Conservation (phyloP, 2,329 filamentous ascomycete genomes). For the Dactylellina drechsleri region DNA sequence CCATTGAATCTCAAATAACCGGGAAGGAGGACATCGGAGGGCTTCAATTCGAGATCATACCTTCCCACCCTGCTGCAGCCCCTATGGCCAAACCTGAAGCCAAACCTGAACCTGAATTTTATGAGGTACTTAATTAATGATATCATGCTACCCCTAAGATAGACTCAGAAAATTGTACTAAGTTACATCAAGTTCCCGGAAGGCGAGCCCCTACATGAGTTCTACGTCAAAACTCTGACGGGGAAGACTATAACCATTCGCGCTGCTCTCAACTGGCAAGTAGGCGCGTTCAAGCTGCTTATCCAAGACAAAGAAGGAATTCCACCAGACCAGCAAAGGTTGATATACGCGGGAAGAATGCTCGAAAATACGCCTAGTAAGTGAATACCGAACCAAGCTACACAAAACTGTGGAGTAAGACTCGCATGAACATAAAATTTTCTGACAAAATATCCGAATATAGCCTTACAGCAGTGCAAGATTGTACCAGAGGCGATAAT, state of each 20-base stretch:
- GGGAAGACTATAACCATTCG: constrained; percentile 75
- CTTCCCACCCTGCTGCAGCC: neutral
- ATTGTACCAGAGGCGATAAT: neutral
- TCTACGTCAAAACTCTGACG: constrained; percentile 84
- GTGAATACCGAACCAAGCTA: neutral
- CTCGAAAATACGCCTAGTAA: constrained; percentile 81
- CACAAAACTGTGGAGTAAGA: neutral
- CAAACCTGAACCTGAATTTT: neutral
- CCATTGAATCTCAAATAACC: constrained; percentile 65
- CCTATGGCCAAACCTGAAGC: too few relatives aligned
- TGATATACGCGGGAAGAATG: constrained; percentile 96
- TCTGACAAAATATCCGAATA: neutral
- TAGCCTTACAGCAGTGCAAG: constrained; percentile 18
- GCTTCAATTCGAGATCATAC: constrained; percentile 65
- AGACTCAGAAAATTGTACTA: neutral
- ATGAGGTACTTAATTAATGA: neutral
- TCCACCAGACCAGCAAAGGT: constrained; percentile 91
- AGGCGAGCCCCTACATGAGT: constrained; percentile 69
- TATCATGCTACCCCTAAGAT: neutral
- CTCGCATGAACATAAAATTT: neutral
- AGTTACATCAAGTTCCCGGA: neutral
- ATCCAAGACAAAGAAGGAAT: constrained; percentile 99
- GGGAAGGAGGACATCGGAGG: constrained; percentile 63
- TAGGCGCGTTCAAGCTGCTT: constrained; percentile 95
- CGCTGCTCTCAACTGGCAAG: constrained; percentile 73